A percentile compares a stretch with the other conserved stretches of the same genome.
phyloP scores from a whole-genome alignment of 305 asterid species.

The Fraxinus sp. region DNA sequence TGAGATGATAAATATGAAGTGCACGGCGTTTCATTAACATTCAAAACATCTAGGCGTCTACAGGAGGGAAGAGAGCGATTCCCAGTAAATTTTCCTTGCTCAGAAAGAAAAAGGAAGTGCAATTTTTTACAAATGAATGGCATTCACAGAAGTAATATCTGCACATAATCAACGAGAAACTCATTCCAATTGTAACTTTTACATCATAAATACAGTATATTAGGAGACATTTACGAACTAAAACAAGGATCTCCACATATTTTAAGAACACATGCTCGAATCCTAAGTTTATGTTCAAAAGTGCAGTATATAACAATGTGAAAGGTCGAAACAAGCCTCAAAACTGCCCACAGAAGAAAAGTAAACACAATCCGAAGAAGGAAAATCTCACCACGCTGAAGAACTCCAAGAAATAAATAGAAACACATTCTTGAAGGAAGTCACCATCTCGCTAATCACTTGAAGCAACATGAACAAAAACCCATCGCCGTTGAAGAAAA shows the following conservation, averaged over 20 bases:
- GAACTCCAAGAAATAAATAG: slow-evolving; percentile 40
- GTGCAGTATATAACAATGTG: slow-evolving; percentile 7
- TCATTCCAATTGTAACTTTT: background rate
- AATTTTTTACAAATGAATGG: background rate
- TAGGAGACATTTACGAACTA: background rate
- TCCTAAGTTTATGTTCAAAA: background rate
- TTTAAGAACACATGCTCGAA: background rate
- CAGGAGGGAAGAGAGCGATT: background rate
- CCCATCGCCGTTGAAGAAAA: background rate
- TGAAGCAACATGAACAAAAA: slow-evolving; percentile 22
- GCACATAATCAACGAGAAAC: background rate
- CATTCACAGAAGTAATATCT: background rate
- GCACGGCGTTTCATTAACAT: background rate
- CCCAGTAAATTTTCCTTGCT: background rate
- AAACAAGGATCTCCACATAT: background rate
- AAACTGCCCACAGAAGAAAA: slow-evolving; percentile 21
- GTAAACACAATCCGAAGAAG: slow-evolving; percentile 24
- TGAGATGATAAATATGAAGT: background rate
- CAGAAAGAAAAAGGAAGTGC: background rate
- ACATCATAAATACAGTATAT: background rate
- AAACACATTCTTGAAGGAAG: slow-evolving; percentile 44
- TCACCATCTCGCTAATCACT: slow-evolving; percentile 25
- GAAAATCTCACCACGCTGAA: slow-evolving; percentile 1
- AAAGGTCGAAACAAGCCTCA: background rate
- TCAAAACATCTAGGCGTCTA: background rate